A percentile compares a stretch with the other conserved stretches of the same genome.
phyloP scores from a whole-genome alignment of 1,284 basidiomycete genomes.

The Takashimella tepidaria region DNA sequence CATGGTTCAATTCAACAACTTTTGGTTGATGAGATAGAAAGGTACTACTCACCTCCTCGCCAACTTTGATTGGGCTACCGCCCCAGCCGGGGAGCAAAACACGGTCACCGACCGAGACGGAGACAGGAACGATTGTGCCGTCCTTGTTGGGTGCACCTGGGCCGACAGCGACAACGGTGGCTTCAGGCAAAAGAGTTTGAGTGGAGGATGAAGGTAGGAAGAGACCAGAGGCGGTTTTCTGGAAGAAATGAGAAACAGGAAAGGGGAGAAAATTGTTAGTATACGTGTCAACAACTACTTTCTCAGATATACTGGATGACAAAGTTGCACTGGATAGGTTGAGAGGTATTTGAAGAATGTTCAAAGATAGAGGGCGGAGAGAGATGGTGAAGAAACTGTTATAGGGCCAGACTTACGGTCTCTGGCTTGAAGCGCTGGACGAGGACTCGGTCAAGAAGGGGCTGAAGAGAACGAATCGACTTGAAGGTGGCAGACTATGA shows the following conservation, averaged over 20 bases:
- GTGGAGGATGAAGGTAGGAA: conserved; percentile 88
- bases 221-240: conserved; percentile 93
- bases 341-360: not conserved
- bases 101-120: conserved; percentile 82
- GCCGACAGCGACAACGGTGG: conserved; percentile 91
- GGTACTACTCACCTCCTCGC: conserved; percentile 77
- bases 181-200: conserved; percentile 80
- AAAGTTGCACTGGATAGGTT: not conserved
- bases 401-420: conserved; percentile 56
- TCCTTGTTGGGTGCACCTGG: conserved; percentile 87
- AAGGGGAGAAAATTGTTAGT: no score
- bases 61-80: conserved; percentile 91
- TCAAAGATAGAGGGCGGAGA: no score
- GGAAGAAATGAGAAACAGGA: conserved; percentile 2
- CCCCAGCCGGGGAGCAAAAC: conserved; percentile 95
- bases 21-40: no score
- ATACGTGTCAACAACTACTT: no score
- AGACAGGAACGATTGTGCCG: conserved; percentile 65
- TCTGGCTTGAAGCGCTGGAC: conserved; percentile 96
- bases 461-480: conserved; percentile 84
- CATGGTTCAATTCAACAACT: no score
- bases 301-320: no score
- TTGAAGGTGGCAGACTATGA: conserved; percentile 67
- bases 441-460: conserved; percentile 91
- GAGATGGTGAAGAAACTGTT: not conserved